A percentile compares a stretch with the other conserved stretches of the same genome.
phyloP scores from a whole-genome alignment of 768 basidiomycete genomes.

The Filobasidium wieringae region DNA sequence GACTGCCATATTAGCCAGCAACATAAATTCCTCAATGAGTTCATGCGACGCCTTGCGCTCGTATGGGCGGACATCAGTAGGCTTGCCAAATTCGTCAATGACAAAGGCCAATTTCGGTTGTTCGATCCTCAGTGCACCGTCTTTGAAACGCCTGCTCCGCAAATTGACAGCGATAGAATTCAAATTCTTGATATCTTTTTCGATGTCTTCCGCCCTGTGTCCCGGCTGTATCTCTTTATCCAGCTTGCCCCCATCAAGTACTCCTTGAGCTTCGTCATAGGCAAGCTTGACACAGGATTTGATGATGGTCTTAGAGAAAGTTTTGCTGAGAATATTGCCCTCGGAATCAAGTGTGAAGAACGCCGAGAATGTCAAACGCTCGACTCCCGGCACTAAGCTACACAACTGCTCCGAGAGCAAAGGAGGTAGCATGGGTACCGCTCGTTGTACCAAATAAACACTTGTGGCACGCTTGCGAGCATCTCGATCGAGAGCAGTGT shows the following conservation, averaged over 20 bases:
- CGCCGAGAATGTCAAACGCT: slow-evolving; percentile 82
- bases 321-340: slow-evolving; percentile 69
- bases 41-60: slow-evolving; percentile 60
- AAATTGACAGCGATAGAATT: slow-evolving; percentile 58
- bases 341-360: slow-evolving; percentile 76
- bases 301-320: slow-evolving; percentile 87
- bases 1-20: slow-evolving; percentile 75
- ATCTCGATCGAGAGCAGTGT: slow-evolving; percentile 91
- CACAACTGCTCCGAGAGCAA: slow-evolving; percentile 85
- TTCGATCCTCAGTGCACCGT: slow-evolving; percentile 63
- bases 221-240: slow-evolving; percentile 47
- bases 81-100: slow-evolving; percentile 64
- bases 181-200: slow-evolving; percentile 7
- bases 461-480: slow-evolving; percentile 93
- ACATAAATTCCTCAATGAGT: slow-evolving; percentile 92
- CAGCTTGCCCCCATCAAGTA: slow-evolving; percentile 62
- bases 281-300: slow-evolving; percentile 81
- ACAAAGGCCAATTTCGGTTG: slow-evolving; percentile 62
- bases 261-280: slow-evolving; percentile 67
- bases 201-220: slow-evolving; percentile 40
- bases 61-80: slow-evolving; percentile 62
- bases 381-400: slow-evolving; percentile 74
- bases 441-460: slow-evolving; percentile 90
- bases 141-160: slow-evolving; percentile 59
- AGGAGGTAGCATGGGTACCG: slow-evolving; percentile 94